These are phyloP conservation scores for Chytriomyces sp. DNA, from an alignment of 192 early-diverging fungal species.

Conservation along the genomic window DNA sequence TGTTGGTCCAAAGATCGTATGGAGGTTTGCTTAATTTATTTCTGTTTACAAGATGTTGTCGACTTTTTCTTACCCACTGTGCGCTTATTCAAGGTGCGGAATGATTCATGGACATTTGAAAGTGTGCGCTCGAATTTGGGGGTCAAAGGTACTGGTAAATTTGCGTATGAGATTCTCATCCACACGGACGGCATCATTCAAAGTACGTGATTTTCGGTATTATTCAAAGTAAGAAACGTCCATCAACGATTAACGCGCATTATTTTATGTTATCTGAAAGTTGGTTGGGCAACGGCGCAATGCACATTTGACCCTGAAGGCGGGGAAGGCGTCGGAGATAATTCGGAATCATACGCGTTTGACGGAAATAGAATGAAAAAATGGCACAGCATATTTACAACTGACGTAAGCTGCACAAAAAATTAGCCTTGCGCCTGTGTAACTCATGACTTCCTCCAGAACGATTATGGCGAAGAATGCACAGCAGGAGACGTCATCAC, in stretches of 20 bases:
- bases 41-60: neutral
- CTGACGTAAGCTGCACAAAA: constrained; percentile 31
- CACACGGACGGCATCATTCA: constrained; percentile 78
- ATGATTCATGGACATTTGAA: constrained; percentile 82
- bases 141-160: constrained; percentile 64
- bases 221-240: neutral
- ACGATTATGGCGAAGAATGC: constrained; percentile 59
- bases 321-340: constrained; percentile 76
- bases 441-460: constrained; percentile 32
- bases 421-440: too few relatives aligned
- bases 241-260: neutral
- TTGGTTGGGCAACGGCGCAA: constrained; percentile 74
- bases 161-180: constrained; percentile 74
- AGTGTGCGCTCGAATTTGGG: constrained; percentile 63
- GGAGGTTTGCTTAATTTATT: constrained; percentile 27
- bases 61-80: neutral
- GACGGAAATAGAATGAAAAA: constrained; percentile 75
- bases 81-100: constrained; percentile 57
- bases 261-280: constrained; percentile 6
- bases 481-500: constrained; percentile 57
- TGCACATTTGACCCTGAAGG: constrained; percentile 77
- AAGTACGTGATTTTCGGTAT: constrained; percentile 15
- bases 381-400: constrained; percentile 64
- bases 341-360: constrained; percentile 73
- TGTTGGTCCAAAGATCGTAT: constrained; percentile 27